Percentiles rank a stretch among this genome's conserved stretches.
Evolutionary conservation across 495 filamentous ascomycete species (phyloP).

Genomic region (Talaromyces thailandensis): DNA sequence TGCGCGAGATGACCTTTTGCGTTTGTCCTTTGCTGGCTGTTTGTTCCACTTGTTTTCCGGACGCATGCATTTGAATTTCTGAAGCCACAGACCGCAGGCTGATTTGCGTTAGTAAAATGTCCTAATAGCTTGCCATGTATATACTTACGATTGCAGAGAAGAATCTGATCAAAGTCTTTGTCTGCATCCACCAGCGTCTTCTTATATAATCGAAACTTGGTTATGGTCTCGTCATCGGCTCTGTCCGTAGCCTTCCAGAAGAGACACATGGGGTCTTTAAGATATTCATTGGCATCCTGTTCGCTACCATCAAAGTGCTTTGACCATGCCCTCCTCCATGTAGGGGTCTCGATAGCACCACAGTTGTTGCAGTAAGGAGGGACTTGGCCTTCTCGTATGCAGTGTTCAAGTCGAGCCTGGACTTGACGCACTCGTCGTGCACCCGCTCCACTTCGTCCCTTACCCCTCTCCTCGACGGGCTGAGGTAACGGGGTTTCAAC

Average conservation of each 20-base stretch:
- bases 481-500: constrained; percentile 24
- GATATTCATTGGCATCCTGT: constrained; percentile 52
- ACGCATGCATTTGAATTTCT: constrained; percentile 76
- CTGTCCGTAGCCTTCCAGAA: constrained; percentile 54
- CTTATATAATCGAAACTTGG: constrained; percentile 63
- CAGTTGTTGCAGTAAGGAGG: constrained; percentile 88
- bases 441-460: constrained; percentile 27
- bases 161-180: constrained; percentile 54
- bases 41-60: constrained; percentile 78
- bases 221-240: constrained; percentile 48
- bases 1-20: constrained; percentile 29
- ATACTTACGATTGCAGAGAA: constrained; percentile 81
- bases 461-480: constrained; percentile 16
- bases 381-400: constrained; percentile 61
- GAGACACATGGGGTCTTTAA: constrained; percentile 54
- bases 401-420: constrained; percentile 47
- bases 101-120: constrained; percentile 10
- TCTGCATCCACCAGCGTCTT: constrained; percentile 61
- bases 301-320: constrained; percentile 56
- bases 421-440: constrained; percentile 30
- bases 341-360: constrained; percentile 88
- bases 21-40: constrained; percentile 32
- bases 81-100: constrained; percentile 90
- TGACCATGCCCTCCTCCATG: constrained; percentile 84
- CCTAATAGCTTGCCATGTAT: constrained; percentile 4